phyloP scores from a whole-genome alignment of 2,329 filamentous ascomycete species.

The Emergomyces pasteurianus region DNA sequence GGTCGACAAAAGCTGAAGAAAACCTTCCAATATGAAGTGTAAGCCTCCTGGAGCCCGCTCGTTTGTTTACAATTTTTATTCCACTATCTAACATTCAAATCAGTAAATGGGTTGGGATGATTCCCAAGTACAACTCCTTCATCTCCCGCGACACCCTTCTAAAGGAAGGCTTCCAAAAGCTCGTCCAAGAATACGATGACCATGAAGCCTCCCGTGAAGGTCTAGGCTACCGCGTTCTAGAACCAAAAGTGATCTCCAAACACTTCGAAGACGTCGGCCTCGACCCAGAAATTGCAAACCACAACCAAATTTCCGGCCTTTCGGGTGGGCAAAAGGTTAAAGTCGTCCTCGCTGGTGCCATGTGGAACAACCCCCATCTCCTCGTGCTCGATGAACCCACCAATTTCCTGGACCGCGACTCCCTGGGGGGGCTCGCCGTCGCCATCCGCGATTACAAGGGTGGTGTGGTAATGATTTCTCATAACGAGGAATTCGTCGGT shows the following conservation, averaged over 20 bases:
- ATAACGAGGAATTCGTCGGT: constrained; percentile 98
- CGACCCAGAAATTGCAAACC: constrained; percentile 95
- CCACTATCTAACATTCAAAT: not conserved
- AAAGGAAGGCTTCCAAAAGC: constrained; percentile 78
- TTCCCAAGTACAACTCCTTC: constrained; percentile 88
- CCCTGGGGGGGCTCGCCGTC: constrained; percentile 88
- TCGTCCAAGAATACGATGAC: constrained; percentile 96
- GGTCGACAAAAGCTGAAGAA: constrained; percentile 99
- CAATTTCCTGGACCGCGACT: constrained; percentile 98
- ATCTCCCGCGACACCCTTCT: constrained; percentile 85
- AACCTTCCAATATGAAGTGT: constrained; percentile 95
- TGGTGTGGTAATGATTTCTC: constrained; percentile 97
- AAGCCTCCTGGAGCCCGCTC: constrained; percentile 26
- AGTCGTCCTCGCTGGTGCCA: constrained; percentile 87
- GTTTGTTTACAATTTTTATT: not conserved
- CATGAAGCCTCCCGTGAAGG: constrained; percentile 98
- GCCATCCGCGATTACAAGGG: constrained; percentile 97
- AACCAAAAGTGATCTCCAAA: constrained; percentile 88
- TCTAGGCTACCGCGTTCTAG: constrained; percentile 86
- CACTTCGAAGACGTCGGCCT: constrained; percentile 96
- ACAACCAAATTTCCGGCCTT: constrained; percentile 93
- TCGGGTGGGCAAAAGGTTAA: constrained; percentile 98
- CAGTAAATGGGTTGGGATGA: constrained; percentile 74
- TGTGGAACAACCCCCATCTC: constrained; percentile 99
- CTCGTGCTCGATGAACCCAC: constrained; percentile 97